Base-by-base conservation (phyloP, 352 stramenopile species). In the Globisporangium radiosum region DNA sequence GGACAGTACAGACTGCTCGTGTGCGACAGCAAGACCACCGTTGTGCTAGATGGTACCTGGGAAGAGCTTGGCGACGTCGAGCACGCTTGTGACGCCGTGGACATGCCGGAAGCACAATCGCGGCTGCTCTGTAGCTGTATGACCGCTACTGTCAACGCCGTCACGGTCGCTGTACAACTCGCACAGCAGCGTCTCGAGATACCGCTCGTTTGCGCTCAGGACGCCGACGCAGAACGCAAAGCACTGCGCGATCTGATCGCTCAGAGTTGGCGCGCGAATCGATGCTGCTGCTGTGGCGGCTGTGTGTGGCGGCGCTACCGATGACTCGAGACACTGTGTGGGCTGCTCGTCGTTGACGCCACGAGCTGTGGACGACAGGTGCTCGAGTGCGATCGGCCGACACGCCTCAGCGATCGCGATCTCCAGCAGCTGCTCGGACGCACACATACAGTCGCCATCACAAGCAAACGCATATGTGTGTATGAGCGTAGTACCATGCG, bases 31-130 rank as follows among this genome's bases (percentile, higher is more conserved):
- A 47, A 15, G 15, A 15, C 5, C 13, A 17, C 11, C 6, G 13
- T 6, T 17, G 6, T 44, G 4, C 25, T 25, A 25, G 25, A 25
- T 25, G 13, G 42, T 56, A 89, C 79, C 79, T 71, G 79, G 79
- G 39, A 90, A 90, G 52, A 87, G 65, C 4, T 57, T 54, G 17
- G 66, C 65, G n/a, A 84, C 59, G 14, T 81, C 72, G 15, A 67
- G 54, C 39, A 87, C 52, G 4, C 56, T 72, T 1, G 38, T 17
- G 11, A 84, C 60, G 0, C 49, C 43, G 48, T 87, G 79, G 1
- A 71, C 54, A 10, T 54, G 25, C 52, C 58, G 59, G 42, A 84
- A 74, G 42, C 62, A 56, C 7, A 59, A 13, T n/a, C 2, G 25
- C 25, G 25, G 3, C 25, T 33, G 25, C 25, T 36, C 7, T 7